phyloP scores from a whole-genome alignment of 2,329 filamentous ascomycete species.

The Colletotrichum sublineola region DNA sequence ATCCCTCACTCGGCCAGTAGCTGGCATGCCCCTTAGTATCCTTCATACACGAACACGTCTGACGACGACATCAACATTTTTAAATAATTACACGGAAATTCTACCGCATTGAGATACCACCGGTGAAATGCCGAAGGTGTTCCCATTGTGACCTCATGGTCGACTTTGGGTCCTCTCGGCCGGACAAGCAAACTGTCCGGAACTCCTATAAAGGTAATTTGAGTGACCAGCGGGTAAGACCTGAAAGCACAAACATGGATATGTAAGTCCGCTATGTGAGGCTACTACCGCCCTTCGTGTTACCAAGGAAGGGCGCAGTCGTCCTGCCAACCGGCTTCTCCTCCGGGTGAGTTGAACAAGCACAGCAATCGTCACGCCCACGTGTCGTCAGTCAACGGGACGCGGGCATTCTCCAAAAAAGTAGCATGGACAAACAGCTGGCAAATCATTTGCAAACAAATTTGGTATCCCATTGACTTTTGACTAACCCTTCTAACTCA shows the following conservation, averaged over 20 bases:
- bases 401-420: neutral
- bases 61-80: neutral
- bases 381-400: slow-evolving; percentile 6
- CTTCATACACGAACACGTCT: neutral
- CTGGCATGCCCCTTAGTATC: neutral
- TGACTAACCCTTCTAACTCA: slow-evolving; percentile 40
- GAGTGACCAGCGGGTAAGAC: slow-evolving; percentile 29
- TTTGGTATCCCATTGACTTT: slow-evolving; percentile 39
- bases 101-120: neutral
- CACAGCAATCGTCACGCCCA: slow-evolving; percentile 9
- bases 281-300: slow-evolving; percentile 8
- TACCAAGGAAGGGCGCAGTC: slow-evolving; percentile 3
- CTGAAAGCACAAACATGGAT: slow-evolving; percentile 15
- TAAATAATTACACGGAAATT: neutral
- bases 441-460: slow-evolving; percentile 32
- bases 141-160: neutral
- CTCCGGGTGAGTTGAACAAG: neutral
- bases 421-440: slow-evolving; percentile 9
- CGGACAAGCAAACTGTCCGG: neutral
- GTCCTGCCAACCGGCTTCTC: slow-evolving; percentile 14
- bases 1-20: neutral
- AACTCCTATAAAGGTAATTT: slow-evolving; percentile 4
- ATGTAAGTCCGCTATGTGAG: slow-evolving; percentile 11
- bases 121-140: neutral
- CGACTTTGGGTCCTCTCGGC: neutral